Conservation (phyloP, 164 flowering plant species). For the Akebia trifoliata region DNA sequence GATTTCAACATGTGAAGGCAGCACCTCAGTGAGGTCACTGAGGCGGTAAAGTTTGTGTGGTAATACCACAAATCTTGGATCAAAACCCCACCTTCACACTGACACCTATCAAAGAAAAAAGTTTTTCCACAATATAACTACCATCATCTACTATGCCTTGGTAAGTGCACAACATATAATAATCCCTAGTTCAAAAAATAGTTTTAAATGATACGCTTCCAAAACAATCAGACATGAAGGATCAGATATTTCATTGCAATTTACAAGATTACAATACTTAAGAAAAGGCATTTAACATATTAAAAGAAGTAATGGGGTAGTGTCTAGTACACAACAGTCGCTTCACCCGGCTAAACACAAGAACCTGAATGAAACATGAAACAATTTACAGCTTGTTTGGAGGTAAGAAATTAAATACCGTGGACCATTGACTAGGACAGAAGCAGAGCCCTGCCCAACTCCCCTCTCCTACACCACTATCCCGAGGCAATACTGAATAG, state of each 20-base stretch:
- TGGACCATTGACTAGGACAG: conserved; percentile 68
- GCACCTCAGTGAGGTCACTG: no score
- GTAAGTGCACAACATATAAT: no score
- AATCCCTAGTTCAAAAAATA: no score
- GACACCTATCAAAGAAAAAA: no score
- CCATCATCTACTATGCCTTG: no score
- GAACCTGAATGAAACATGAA: not conserved
- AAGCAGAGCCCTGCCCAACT: conserved; percentile 87
- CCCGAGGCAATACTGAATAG: conserved; percentile 61
- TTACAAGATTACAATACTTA: not conserved
- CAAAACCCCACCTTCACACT: no score
- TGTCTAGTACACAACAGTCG: not conserved
- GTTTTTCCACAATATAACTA: no score
- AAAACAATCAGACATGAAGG: no score
- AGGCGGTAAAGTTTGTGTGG: no score
- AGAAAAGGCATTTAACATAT: not conserved
- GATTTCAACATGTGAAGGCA: no score
- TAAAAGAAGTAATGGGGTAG: not conserved
- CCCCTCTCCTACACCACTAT: conserved; percentile 79
- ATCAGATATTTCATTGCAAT: not conserved
- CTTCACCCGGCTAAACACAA: not conserved
- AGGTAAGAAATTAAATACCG: conserved; percentile 35
- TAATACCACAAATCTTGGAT: no score
- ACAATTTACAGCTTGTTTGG: not conserved
- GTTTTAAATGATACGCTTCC: no score